Base-by-base conservation (phyloP, 1,139 yeast species). In the Candida smagusa region DNA sequence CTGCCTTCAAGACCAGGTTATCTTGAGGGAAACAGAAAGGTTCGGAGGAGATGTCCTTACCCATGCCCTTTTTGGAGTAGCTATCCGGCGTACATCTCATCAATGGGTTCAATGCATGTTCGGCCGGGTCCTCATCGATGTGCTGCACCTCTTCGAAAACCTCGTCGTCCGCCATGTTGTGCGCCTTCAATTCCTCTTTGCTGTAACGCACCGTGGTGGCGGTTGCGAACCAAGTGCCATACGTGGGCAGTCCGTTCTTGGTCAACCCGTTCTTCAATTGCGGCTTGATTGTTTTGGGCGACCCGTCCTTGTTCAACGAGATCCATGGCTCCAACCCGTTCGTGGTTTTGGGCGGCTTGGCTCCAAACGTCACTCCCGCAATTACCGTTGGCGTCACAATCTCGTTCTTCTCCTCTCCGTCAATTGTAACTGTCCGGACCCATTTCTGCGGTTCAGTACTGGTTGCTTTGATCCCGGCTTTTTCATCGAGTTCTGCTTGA, bases 11-110 rank as follows among this genome's bases (percentile, higher is more conserved):
- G 30, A 63, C 67, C 9, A 68, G 54, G 44, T 78, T 72, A 47
- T 85, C 92, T 25, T 65, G 68, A 12, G 96, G 96, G 22, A 85
- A 77, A 59, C 96, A 88, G 58, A 87, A 85, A 12, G 96, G 96
- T 40, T 71, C 90, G 28, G 87, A 75, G 0, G 60, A 43, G 21
- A 61, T 57, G 44, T 76, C 76, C 50, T 77, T 78, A 27, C 79
- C 81, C 31, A 68, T 41, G 7, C 92, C 92, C 57, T 80, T 84
- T 49, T 73, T 74, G 52, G 68, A 71, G 56, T 84, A 88, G 34
- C 73, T 60, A 37, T 83, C 84, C 1, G 96, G 96, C 3, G 90
- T 84, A 62, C 96, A 88, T 60, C 96, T 73, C 51, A 86, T 75
- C 39, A 88, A 59, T 0, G 96, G 96, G 52, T 81, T 84, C 54